phyloP scores from a whole-genome alignment of 2,329 filamentous ascomycete genomes.

The Cladosporium halotolerans region DNA sequence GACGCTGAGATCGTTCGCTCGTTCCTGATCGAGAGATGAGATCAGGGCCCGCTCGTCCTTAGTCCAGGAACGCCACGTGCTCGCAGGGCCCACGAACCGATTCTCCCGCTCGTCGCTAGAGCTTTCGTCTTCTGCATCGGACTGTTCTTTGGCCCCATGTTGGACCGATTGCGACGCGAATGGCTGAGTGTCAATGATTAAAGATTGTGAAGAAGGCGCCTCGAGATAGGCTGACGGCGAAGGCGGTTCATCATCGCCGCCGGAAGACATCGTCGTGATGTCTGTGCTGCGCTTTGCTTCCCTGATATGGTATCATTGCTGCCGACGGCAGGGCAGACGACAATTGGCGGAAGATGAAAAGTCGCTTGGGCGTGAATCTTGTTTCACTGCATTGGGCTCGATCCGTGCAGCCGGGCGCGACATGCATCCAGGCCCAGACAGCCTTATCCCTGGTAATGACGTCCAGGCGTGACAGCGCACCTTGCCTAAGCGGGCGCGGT shows the following conservation, averaged over 20 bases:
- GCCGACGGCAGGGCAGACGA: not conserved
- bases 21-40: constrained; percentile 56
- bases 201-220: constrained; percentile 3
- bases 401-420: too few relatives aligned
- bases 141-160: not conserved
- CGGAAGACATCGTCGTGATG: constrained; percentile 17
- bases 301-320: constrained; percentile 4
- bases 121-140: not conserved
- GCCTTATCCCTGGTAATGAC: not conserved
- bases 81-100: constrained; percentile 60
- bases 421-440: not conserved
- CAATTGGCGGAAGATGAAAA: not conserved
- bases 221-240: constrained; percentile 5
- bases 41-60: constrained; percentile 57
- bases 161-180: not conserved
- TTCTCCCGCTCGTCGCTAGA: constrained; percentile 42
- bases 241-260: constrained; percentile 11
- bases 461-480: not conserved
- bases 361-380: not conserved
- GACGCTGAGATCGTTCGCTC: constrained; percentile 60
- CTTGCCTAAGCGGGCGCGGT: too few relatives aligned
- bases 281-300: not conserved
- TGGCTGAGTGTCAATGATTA: not conserved
- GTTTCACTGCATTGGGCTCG: too few relatives aligned
- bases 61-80: constrained; percentile 62